phyloP scores from a whole-genome alignment of 768 basidiomycete genomes.

The Termitomyces sp. region DNA sequence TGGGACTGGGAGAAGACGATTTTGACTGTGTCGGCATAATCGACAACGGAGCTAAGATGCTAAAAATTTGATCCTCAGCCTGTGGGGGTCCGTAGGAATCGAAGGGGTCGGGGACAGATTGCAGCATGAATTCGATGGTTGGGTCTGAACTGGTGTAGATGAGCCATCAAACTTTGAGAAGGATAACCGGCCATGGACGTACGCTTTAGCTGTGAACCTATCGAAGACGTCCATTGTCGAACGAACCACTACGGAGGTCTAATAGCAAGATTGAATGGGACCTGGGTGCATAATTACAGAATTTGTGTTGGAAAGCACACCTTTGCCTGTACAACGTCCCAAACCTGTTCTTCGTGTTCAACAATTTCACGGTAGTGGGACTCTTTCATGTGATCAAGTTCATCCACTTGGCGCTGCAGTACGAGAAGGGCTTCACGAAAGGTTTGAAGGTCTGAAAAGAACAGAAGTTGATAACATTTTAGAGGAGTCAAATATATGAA shows the following conservation, averaged over 20 bases:
- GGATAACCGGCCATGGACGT: slow-evolving; percentile 28
- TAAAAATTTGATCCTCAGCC: slow-evolving; percentile 89
- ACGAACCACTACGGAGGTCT: slow-evolving; percentile 81
- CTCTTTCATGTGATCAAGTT: slow-evolving; percentile 81
- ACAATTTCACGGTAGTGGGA: slow-evolving; percentile 86
- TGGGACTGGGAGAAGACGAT: slow-evolving; percentile 59
- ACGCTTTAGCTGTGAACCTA: slow-evolving; percentile 83
- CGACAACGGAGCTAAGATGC: slow-evolving; percentile 83
- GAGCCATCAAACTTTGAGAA: background rate
- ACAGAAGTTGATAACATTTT: slow-evolving; percentile 6
- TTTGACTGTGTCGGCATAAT: slow-evolving; percentile 59
- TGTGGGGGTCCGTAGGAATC: slow-evolving; percentile 88
- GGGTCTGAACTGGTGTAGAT: slow-evolving; percentile 66
- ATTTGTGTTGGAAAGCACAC: slow-evolving; percentile 30
- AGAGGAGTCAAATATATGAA: slow-evolving; percentile 4
- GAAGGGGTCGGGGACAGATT: slow-evolving; percentile 88
- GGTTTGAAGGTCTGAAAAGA: slow-evolving; percentile 68
- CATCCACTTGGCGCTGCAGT: slow-evolving; percentile 87
- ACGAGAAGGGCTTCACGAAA: slow-evolving; percentile 82
- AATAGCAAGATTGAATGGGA: slow-evolving; percentile 8
- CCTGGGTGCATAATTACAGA: background rate
- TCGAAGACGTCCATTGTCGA: slow-evolving; percentile 94
- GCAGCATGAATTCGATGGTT: slow-evolving; percentile 85
- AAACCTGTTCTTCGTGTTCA: slow-evolving; percentile 94
- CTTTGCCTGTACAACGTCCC: slow-evolving; percentile 88